These are phyloP conservation scores for Blastobotrys niveus DNA, from an alignment of 1,139 yeast species.

Conservation along the genomic window DNA sequence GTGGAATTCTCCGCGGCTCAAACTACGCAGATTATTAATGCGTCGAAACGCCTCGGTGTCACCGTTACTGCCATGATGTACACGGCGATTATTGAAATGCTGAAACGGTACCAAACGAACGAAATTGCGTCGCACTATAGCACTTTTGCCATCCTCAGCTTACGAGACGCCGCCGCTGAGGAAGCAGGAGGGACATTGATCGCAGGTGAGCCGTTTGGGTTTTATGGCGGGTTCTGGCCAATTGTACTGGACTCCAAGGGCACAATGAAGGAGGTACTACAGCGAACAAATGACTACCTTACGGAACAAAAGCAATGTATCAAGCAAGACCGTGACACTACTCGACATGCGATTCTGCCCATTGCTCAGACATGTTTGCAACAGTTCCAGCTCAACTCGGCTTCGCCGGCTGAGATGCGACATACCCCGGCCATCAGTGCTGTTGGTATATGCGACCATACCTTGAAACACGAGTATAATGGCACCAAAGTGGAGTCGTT, in stretches of 20 bases:
- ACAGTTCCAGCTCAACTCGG: not conserved
- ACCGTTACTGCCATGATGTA: not conserved
- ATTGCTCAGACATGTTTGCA: not conserved
- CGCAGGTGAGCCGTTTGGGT: not conserved
- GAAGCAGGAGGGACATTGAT: no score
- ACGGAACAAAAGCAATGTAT: not conserved
- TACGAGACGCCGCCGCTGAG: not conserved
- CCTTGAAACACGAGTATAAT: not conserved
- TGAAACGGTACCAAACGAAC: not conserved
- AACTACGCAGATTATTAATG: not conserved
- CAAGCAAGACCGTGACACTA: not conserved
- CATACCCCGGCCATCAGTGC: not conserved
- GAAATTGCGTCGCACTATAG: not conserved
- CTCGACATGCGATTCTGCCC: not conserved
- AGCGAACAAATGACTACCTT: not conserved
- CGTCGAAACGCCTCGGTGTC: not conserved
- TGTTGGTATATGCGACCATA: not conserved
- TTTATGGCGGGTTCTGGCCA: conserved; percentile 5
- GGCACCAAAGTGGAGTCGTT: not conserved
- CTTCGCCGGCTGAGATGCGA: not conserved
- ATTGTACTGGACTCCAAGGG: conserved; percentile 1
- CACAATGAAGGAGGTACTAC: not conserved
- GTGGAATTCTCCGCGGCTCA: not conserved
- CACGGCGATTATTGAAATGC: not conserved
- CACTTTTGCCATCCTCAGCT: not conserved